Conservation (phyloP, 2,329 filamentous ascomycete genomes). For the Paecilomyces niveus region DNA sequence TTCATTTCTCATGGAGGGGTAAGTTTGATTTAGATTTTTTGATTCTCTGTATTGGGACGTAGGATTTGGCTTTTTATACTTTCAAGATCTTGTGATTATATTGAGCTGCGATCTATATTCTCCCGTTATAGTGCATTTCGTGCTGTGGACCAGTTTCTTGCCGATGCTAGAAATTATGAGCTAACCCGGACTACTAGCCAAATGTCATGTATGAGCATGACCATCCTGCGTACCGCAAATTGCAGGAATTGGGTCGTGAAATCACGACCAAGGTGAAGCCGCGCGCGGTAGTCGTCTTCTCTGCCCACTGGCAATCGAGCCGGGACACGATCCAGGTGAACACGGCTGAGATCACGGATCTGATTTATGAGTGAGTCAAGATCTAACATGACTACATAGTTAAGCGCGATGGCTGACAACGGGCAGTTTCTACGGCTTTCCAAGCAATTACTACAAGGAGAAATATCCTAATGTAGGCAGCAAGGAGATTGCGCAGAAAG, state of each 20-base stretch:
- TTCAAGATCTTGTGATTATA: too few species aligned
- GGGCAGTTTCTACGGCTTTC: constrained; percentile 63
- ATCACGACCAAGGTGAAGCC: constrained; percentile 65
- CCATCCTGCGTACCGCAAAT: constrained; percentile 60
- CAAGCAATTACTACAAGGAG: constrained; percentile 60
- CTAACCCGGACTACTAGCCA: constrained; percentile 32
- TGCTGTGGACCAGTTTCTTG: not conserved
- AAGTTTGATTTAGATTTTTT: constrained; percentile 8
- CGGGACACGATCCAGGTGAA: constrained; percentile 57
- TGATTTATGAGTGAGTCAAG: constrained; percentile 59
- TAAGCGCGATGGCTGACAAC: not conserved
- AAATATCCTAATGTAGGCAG: constrained; percentile 59
- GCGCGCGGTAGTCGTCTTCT: constrained; percentile 67
- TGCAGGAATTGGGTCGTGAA: constrained; percentile 60
- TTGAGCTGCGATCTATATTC: too few species aligned
- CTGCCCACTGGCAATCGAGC: constrained; percentile 65
- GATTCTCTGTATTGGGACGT: not conserved
- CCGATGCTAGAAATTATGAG: not conserved
- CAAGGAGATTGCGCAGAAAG: constrained; percentile 50
- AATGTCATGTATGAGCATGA: constrained; percentile 61
- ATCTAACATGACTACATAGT: not conserved
- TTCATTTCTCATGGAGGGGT: constrained; percentile 46
- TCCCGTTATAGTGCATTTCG: too few species aligned
- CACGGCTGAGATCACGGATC: constrained; percentile 53
- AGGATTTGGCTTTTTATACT: not conserved